Percentiles rank a stretch among this genome's conserved stretches.
Evolutionary conservation across 148 eudicot genomes (phyloP).

Genomic region (Tetragonia tetragonoides): DNA sequence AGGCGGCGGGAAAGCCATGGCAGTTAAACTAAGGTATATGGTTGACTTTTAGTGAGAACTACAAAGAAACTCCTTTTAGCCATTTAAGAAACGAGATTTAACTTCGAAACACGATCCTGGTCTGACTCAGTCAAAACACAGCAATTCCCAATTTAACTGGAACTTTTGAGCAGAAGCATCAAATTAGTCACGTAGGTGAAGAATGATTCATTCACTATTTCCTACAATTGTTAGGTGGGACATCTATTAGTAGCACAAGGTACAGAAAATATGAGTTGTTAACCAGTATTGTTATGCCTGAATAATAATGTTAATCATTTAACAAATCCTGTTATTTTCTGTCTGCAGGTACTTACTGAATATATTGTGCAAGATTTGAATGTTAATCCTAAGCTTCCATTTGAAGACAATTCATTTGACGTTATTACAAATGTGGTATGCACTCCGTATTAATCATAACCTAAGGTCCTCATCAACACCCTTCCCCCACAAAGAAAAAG

Average conservation of each 20-base stretch:
- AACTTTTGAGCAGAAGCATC: background rate
- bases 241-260: background rate
- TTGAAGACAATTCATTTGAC: slow-evolving; percentile 81
- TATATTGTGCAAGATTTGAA: slow-evolving; percentile 92
- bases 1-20: background rate
- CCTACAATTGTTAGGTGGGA: background rate
- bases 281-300: background rate
- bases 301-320: background rate
- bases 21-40: background rate
- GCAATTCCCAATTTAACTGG: background rate
- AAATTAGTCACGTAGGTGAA: background rate
- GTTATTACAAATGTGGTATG: slow-evolving; percentile 96
- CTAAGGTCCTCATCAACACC: background rate
- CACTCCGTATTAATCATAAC: slow-evolving; percentile 15
- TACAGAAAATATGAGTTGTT: too few species aligned
- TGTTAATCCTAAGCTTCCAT: slow-evolving; percentile 76
- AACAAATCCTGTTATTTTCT: background rate
- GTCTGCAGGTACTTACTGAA: slow-evolving; percentile 79
- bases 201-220: background rate
- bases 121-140: background rate
- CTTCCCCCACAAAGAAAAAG: background rate
- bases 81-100: background rate
- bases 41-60: background rate
- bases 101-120: background rate
- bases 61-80: too few species aligned